Evolutionary conservation across 148 eudicot species (phyloP), one percentile per base, ranked within the genome.

Genomic region (Arbutus unedo): DNA sequence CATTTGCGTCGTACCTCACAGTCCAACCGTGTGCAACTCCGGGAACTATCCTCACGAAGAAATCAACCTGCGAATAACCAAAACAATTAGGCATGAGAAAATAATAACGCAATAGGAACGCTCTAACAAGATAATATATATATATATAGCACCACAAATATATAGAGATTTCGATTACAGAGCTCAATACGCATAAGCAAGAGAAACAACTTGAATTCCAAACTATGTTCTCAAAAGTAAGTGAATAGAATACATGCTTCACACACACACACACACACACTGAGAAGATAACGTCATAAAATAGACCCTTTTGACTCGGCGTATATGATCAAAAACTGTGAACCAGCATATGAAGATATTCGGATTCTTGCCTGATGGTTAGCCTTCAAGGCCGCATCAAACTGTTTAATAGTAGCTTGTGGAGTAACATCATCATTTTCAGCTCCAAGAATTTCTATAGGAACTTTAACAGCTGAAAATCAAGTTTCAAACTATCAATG

Each of bases 21-120:
- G 92, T 74, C 92, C 92, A 91, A 4, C 94, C 94, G 43, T 91
- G 94, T n/a, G 83, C 25, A 64, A 90, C 91, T 51, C 92, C 91
- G 2, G 91, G 94, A 66, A 81, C 90, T 81, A 91, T 87, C 88
- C 87, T 91, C 50, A 88, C 90, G 55, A 79, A 89, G 48, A 81
- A 16, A 51, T 89, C 91, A 77, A 89, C 88, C 93, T 91, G 78
- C 0, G 44, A 71, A 2, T 19, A 44, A n/a, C n/a, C n/a, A n/a
- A n/a, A n/a, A n/a, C n/a, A n/a, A n/a, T n/a, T n/a, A 25, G 41
- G 4, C 51, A 43, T 73, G 75, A 13, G 19, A 74, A 19, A 74
- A 13, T 2, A 23, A 64, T 9, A 64, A 5, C 8, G 31, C 70
- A 64, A 23, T 38, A 8, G 41, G 41, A 19, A 18, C 16, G 47